Evolutionary conservation across 2,329 filamentous ascomycete genomes (phyloP), one percentile per base, ranked within the genome.

Genomic region (Phialophora chinensis): DNA sequence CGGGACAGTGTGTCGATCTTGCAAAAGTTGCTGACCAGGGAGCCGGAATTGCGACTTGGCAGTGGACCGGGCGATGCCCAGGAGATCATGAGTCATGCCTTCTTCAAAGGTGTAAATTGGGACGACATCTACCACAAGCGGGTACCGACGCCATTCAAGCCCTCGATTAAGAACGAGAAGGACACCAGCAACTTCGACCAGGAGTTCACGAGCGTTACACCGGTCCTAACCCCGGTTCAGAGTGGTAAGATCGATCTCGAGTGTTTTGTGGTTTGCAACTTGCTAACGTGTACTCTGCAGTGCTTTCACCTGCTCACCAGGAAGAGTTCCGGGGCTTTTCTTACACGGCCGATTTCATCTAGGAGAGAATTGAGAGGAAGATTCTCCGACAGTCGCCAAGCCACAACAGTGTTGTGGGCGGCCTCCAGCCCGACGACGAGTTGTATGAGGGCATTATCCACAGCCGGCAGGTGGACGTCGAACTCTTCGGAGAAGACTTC

Each of bases 121-220:
- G 95, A 99, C 72, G 95, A 99, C 76, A 93, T 99, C 68, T 98
- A 97, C 79, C 87, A 97, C 82, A 99, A 98, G 87, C 88, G 92
- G 42, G 88, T 97, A 23, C 86, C 89, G 61, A 91, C 95, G 62
- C 95, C 95, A 0, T 98, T 97, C 83, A 80, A 93, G 79, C 95
- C 95, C 20, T 87, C 88, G 44, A 96, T 99, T 74, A 95, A 91
- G 80, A 96, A 87, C 77, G 87, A 93, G 8, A 97, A 95, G 52
- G 95, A 99, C 82, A 99, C 95, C n/a, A 97, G 93, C 85, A 99
- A 99, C 82, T 99, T 99, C 79, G 95, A 99, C 78, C 92, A 91
- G 55, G 95, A 99, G 78, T 99, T 99, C 77, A 99, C 95, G 0
- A 98, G 94, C 76, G 95, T 99, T 62, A 99, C 95, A 50, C 95